Evolutionary conservation across 192 early-diverging fungal species (phyloP).

Genomic region (Coemansia aciculifera): DNA sequence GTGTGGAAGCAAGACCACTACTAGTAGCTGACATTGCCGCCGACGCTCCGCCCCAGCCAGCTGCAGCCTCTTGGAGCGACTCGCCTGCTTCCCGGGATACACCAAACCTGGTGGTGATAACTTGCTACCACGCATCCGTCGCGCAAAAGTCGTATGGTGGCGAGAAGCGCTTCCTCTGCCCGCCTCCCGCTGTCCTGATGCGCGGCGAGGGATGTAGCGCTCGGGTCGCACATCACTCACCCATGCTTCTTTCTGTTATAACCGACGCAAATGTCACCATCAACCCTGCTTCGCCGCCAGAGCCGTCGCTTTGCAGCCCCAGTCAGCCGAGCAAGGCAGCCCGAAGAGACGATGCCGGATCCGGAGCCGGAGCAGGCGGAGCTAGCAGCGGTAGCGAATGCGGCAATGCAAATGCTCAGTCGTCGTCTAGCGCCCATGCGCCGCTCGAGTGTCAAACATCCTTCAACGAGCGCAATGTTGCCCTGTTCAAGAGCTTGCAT

Average conservation of each 20-base stretch:
- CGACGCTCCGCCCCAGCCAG: not conserved
- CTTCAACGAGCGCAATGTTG: slow-evolving; percentile 55
- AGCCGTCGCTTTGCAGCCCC: not conserved
- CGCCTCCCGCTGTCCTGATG: slow-evolving; percentile 72
- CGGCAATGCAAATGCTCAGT: not conserved
- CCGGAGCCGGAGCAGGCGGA: not conserved
- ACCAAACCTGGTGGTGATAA: slow-evolving; percentile 66
- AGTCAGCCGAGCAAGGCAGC: not conserved
- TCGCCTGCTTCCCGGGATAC: not conserved
- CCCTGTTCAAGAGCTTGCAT: slow-evolving; percentile 74
- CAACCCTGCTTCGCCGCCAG: slow-evolving; percentile 27
- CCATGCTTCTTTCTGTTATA: slow-evolving; percentile 64
- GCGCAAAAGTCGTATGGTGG: slow-evolving; percentile 94
- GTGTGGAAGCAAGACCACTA: slow-evolving; percentile 9
- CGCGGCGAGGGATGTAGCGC: slow-evolving; percentile 49
- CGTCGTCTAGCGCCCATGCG: slow-evolving; percentile 50
- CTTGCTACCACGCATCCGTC: slow-evolving; percentile 77
- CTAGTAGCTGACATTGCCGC: not conserved
- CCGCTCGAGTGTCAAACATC: slow-evolving; percentile 53
- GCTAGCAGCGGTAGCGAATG: slow-evolving; percentile 3
- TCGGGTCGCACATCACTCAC: slow-evolving; percentile 56
- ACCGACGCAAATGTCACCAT: slow-evolving; percentile 55
- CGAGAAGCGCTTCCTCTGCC: slow-evolving; percentile 84
- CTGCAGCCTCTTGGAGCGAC: slow-evolving; percentile 1
- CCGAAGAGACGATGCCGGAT: not conserved